A percentile compares a stretch with the other conserved stretches of the same genome.
These are phyloP conservation scores for Candida gorgasii DNA, from an alignment of 805 yeast genomes.

Conservation along the genomic window DNA sequence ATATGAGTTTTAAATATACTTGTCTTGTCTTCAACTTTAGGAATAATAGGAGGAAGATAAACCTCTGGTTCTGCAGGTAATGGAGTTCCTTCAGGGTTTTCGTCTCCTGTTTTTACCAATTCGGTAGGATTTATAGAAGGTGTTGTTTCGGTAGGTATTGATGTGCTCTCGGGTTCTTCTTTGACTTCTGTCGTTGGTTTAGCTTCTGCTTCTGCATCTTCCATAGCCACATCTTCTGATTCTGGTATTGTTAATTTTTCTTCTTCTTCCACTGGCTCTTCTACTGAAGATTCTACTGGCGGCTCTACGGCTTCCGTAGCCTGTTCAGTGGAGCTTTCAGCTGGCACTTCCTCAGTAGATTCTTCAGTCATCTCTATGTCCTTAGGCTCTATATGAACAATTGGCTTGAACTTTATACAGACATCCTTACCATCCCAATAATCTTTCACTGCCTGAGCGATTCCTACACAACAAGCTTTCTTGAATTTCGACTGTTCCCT, in stretches of 20 bases:
- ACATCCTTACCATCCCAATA: conserved; percentile 72
- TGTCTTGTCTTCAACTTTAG: conserved; percentile 12
- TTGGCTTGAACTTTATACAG: conserved; percentile 57
- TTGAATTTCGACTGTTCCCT: conserved; percentile 70
- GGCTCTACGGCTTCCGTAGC: conserved; percentile 1
- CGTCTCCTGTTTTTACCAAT: neutral
- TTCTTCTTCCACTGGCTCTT: conserved; percentile 10
- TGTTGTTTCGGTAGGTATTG: neutral
- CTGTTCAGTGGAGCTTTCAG: neutral
- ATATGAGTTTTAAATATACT: conserved; percentile 50
- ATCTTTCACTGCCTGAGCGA: conserved; percentile 74
- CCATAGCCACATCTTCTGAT: neutral
- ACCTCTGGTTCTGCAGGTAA: conserved; percentile 14
- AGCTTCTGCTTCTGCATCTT: neutral
- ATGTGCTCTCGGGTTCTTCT: neutral
- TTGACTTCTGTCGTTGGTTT: conserved; percentile 4
- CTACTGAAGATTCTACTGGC: conserved; percentile 14
- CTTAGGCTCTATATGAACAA: conserved; percentile 22
- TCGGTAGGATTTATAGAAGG: conserved; percentile 3
- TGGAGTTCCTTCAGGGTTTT: neutral
- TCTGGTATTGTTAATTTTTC: conserved; percentile 5
- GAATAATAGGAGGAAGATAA: conserved; percentile 5
- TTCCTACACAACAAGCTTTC: conserved; percentile 63
- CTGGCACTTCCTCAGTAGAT: conserved; percentile 2
- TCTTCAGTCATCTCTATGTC: neutral